These are phyloP conservation scores for Aspergillus transmontanensis DNA, from an alignment of 2,329 filamentous ascomycete species.

Conservation along the genomic window DNA sequence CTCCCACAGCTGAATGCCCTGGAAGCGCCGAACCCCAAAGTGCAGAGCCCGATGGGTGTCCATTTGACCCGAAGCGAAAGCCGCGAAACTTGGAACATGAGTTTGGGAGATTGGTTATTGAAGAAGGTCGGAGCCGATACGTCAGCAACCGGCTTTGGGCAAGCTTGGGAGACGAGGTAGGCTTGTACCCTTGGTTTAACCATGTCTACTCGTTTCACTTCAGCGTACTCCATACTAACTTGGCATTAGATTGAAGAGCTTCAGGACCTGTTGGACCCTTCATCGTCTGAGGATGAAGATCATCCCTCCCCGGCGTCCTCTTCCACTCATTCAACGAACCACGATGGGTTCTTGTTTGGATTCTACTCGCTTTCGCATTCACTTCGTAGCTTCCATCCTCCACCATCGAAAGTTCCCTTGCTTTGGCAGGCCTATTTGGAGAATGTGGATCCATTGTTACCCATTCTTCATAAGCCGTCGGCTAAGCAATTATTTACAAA, in stretches of 20 bases:
- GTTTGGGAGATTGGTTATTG: constrained; percentile 61
- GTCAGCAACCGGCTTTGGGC: constrained; percentile 66
- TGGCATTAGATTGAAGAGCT: constrained; percentile 59
- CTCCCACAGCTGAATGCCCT: neutral
- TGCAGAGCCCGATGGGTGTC: constrained; percentile 13
- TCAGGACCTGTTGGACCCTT: constrained; percentile 61
- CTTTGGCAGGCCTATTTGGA: constrained; percentile 63
- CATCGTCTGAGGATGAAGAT: constrained; percentile 60
- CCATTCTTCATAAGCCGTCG: constrained; percentile 61
- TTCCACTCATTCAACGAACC: constrained; percentile 41
- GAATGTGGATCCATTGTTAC: constrained; percentile 64
- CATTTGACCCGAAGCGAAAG: constrained; percentile 24
- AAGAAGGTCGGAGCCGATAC: constrained; percentile 62
- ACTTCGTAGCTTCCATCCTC: constrained; percentile 59
- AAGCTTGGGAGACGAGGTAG: constrained; percentile 61
- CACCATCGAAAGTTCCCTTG: constrained; percentile 50
- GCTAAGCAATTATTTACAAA: constrained; percentile 55
- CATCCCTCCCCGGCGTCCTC: constrained; percentile 49
- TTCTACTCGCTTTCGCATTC: constrained; percentile 60
- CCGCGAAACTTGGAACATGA: constrained; percentile 43
- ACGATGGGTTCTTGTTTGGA: constrained; percentile 64
- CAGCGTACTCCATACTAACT: constrained; percentile 12
- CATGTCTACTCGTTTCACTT: neutral
- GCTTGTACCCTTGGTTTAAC: constrained; percentile 8
- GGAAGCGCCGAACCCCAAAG: neutral